These are phyloP conservation scores for Cicer chorassanicum DNA, from an alignment of 306 rosid species.

Conservation along the genomic window DNA sequence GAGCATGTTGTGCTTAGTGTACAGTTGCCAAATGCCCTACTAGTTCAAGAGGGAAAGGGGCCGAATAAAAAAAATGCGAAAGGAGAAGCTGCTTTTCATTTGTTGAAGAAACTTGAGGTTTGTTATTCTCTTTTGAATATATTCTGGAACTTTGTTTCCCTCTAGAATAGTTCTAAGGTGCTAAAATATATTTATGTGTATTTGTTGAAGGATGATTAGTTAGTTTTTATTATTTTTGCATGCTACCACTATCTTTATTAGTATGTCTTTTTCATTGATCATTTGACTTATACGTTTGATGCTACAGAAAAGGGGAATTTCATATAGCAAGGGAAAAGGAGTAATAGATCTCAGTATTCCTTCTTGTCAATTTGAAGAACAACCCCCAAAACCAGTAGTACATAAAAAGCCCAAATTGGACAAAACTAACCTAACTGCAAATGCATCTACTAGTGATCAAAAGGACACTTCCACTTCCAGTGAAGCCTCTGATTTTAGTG, in stretches of 20 bases:
- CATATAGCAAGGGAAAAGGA: constrained; percentile 65
- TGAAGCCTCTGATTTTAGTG: constrained; percentile 42
- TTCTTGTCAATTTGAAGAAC: constrained; percentile 36
- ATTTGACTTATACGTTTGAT: constrained; percentile 36
- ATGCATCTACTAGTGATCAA: constrained; percentile 21
- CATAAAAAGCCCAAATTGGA: constrained; percentile 50
- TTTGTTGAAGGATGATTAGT: constrained; percentile 7
- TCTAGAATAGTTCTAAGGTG: constrained; percentile 16
- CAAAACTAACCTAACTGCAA: constrained; percentile 34
- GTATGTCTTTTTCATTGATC: constrained; percentile 20
- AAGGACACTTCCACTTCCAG: constrained; percentile 41
- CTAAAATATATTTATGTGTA: background rate
- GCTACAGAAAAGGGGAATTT: constrained; percentile 70
- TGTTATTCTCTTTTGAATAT: constrained; percentile 42
- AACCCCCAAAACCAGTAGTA: constrained; percentile 9
- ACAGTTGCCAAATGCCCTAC: constrained; percentile 63
- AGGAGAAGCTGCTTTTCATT: constrained; percentile 80
- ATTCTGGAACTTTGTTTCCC: constrained; percentile 5
- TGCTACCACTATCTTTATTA: constrained; percentile 18
- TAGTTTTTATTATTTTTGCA: constrained; percentile 16
- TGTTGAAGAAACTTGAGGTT: constrained; percentile 83
- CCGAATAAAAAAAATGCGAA: constrained; percentile 63
- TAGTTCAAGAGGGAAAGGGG: constrained; percentile 65
- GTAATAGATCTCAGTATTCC: constrained; percentile 39
- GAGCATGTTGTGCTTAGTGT: constrained; percentile 65